phyloP scores from a whole-genome alignment of 164 flowering plant genomes.

The Cinnamomum micranthum region DNA sequence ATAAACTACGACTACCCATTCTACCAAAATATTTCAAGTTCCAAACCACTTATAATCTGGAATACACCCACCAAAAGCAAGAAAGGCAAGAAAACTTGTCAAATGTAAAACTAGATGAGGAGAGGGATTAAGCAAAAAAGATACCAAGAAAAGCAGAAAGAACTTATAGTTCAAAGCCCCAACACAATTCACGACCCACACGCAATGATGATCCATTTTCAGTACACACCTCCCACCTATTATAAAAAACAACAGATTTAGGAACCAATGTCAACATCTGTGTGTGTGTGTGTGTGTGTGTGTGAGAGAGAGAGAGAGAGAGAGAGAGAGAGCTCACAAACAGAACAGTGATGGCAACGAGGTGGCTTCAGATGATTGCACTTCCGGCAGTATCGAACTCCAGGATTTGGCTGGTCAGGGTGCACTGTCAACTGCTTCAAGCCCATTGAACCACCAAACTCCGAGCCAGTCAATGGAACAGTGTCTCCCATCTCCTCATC shows the following conservation, averaged over 20 bases:
- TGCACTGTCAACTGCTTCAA: slow-evolving; percentile 13
- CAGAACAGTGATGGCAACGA: slow-evolving; percentile 99
- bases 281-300: neutral
- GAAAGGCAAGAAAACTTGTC: neutral
- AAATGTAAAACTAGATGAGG: neutral
- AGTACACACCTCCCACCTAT: slow-evolving; percentile 97
- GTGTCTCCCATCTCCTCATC: slow-evolving; percentile 91
- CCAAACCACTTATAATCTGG: too few relatives aligned
- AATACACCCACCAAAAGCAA: neutral
- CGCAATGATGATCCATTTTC: slow-evolving; percentile 99
- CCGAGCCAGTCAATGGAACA: slow-evolving; percentile 60
- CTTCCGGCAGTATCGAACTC: slow-evolving; percentile 75
- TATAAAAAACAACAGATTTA: slow-evolving; percentile 3
- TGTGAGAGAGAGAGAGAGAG: too few relatives aligned
- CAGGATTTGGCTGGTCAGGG: slow-evolving; percentile 37
- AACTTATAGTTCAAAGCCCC: slow-evolving; percentile 96
- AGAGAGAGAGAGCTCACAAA: slow-evolving; percentile 56
- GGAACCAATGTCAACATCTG: neutral
- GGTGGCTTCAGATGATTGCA: slow-evolving; percentile 96
- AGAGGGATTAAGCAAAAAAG: neutral
- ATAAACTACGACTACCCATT: too few relatives aligned
- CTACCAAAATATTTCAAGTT: too few relatives aligned
- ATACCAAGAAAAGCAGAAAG: slow-evolving; percentile 95
- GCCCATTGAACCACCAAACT: slow-evolving; percentile 24
- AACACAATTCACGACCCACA: slow-evolving; percentile 99